Evolutionary conservation across 805 yeast species (phyloP).

Genomic region (Schwanniomyces pseudopolymorphus): DNA sequence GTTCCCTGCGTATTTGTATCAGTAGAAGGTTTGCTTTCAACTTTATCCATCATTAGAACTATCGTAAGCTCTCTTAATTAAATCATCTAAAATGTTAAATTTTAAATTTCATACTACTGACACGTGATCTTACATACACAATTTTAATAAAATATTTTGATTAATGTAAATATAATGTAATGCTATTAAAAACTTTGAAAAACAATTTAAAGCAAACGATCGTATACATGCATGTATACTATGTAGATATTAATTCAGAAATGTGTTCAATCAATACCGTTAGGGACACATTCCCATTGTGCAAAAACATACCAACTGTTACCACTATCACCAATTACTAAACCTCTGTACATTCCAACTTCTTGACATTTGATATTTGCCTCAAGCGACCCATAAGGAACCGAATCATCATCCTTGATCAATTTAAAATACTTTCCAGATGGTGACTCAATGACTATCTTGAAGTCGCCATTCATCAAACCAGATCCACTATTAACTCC

Average conservation of each 20-base stretch:
- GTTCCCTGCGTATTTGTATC: not conserved
- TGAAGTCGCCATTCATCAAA: constrained; percentile 42
- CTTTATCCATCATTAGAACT: not conserved
- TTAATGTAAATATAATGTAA: too few species aligned
- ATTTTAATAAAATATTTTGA: too few species aligned
- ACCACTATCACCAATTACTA: constrained; percentile 75
- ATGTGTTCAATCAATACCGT: not conserved
- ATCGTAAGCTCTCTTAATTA: too few species aligned
- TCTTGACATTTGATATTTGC: constrained; percentile 64
- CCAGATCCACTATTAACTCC: constrained; percentile 41
- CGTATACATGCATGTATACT: not conserved
- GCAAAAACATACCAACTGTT: constrained; percentile 86
- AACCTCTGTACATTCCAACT: constrained; percentile 78
- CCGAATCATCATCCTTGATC: constrained; percentile 45
- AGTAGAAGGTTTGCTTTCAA: not conserved
- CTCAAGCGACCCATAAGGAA: constrained; percentile 58
- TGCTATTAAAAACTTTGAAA: not conserved
- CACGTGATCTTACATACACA: not conserved
- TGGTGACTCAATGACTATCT: constrained; percentile 79
- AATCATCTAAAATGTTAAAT: too few species aligned
- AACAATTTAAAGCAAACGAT: not conserved
- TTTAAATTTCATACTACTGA: not conserved
- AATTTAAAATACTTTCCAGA: constrained; percentile 73
- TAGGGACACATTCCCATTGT: constrained; percentile 72
- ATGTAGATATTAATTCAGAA: not conserved